Evolutionary conservation across 345 rosid species (phyloP), one percentile per base, ranked within the genome.

Genomic region (Eucalyptus regnans): DNA sequence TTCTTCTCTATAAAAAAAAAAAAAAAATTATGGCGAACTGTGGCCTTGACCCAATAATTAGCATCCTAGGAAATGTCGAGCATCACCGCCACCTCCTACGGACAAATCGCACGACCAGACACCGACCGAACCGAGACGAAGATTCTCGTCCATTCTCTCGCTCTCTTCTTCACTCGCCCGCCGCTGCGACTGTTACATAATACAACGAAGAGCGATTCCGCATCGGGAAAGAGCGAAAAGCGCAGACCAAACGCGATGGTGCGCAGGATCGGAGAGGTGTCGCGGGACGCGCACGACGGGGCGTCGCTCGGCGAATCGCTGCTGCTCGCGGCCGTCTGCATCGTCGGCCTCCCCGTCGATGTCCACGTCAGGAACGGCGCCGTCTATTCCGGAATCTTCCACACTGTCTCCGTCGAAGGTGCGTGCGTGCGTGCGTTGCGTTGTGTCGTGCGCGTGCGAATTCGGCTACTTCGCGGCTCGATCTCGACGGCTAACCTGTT

Each of bases 291-390:
- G 41, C 93, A 90, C 56, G 87, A 37, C 88, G 80, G 43, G 76
- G n/a, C 92, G 48, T 84, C 93, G 7, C 88, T 93, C 87, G 92
- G 92, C 87, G 97, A 96, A 37, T 89, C 96, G 89, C 87, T 95
- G 91, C 91, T 97, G 91, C 90, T 93, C 87, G 97, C 96, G 12
- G 96, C 97, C 56, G 92, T 95, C 95, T 91, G 94, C 90, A 92
- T 97, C 86, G 92, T 96, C 91, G 99, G 96, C 86, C 91, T 93
- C 89, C 96, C 94, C 12, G 99, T 95, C 89, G 97, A 97, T 60
- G 99, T 96, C 54, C 95, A 96, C 88, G 92, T 96, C 90, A 95
- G 90, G 90, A 98, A 97, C 86, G 98, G 99, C 79, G 96, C 99
- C 56, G 94, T 95, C 58, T 96, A 91, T 62, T 95, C 98, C 62